Conservation (phyloP, 23 red algal genomes). For the Cyanidiococcus yangmingshanensis region DNA sequence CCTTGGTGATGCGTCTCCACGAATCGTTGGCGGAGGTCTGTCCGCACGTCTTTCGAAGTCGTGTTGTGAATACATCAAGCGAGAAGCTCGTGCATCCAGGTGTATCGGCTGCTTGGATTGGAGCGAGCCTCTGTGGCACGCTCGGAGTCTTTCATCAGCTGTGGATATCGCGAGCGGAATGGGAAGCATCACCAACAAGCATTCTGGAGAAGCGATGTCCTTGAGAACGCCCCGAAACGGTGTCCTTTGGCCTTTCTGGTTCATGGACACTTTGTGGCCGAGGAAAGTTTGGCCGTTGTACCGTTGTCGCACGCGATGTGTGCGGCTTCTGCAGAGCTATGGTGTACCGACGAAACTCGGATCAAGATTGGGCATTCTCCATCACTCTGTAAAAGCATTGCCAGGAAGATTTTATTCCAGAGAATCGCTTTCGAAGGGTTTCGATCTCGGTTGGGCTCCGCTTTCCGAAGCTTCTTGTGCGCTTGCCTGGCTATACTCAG, state of each 20-base stretch:
- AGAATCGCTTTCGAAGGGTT: no score
- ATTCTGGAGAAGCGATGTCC: constrained; percentile 6
- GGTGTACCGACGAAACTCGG: no score
- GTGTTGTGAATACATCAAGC: not conserved
- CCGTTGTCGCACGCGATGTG: no score
- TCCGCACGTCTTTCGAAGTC: not conserved
- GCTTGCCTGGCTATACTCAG: no score
- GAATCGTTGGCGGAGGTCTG: constrained; percentile 1
- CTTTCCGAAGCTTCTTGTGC: no score
- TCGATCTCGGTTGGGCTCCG: no score
- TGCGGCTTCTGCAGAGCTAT: no score
- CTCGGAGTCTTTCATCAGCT: constrained; percentile 17
- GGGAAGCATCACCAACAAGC: not conserved
- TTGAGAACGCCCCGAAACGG: not conserved
- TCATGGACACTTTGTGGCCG: not conserved
- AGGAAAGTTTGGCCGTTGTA: no score
- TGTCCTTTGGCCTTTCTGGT: not conserved
- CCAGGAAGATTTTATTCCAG: no score
- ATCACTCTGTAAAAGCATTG: no score
- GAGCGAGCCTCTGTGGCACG: not conserved
- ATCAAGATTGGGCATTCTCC: no score
- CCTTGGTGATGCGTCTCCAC: not conserved
- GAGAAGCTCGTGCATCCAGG: not conserved
- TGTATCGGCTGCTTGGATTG: constrained; percentile 6
- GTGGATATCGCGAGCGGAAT: not conserved